Conservation (phyloP, 768 basidiomycete genomes). For the Lactarius akahatsu region DNA sequence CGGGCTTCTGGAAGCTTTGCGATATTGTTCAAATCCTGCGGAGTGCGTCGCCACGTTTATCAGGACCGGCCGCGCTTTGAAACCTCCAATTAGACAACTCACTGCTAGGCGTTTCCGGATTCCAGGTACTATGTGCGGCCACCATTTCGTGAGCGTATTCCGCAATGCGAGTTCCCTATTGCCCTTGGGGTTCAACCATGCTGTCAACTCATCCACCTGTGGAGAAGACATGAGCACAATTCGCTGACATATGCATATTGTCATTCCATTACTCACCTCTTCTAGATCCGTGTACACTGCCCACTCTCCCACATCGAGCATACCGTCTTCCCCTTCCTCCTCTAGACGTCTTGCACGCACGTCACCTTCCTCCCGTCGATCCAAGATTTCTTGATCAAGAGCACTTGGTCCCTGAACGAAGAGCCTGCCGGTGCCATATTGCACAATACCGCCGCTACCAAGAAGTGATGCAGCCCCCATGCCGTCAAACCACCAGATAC, state of each 20-base stretch:
- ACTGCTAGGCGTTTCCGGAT: constrained; percentile 74
- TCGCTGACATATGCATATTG: not conserved
- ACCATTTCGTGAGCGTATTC: constrained; percentile 77
- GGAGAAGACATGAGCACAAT: constrained; percentile 11
- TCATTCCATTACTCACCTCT: constrained; percentile 56
- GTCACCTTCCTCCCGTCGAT: constrained; percentile 53
- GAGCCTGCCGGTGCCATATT: constrained; percentile 86
- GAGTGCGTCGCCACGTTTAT: constrained; percentile 11
- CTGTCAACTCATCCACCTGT: constrained; percentile 78
- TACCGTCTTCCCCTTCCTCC: constrained; percentile 79
- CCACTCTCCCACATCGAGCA: constrained; percentile 80
- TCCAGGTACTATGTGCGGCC: constrained; percentile 77
- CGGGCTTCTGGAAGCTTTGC: constrained; percentile 77
- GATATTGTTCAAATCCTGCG: constrained; percentile 65
- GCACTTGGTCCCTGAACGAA: constrained; percentile 92
- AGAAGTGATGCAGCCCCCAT: constrained; percentile 82
- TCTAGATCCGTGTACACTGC: constrained; percentile 85
- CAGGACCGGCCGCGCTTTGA: constrained; percentile 6
- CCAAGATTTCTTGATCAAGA: constrained; percentile 72
- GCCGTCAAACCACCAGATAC: constrained; percentile 99
- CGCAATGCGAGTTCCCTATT: constrained; percentile 82
- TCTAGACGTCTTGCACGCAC: constrained; percentile 61
- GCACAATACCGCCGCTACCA: constrained; percentile 71
- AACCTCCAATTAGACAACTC: constrained; percentile 36
- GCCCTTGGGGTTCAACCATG: constrained; percentile 93